These are phyloP conservation scores for Candida cerambycidarum DNA, from an alignment of 805 yeast species.

Conservation along the genomic window DNA sequence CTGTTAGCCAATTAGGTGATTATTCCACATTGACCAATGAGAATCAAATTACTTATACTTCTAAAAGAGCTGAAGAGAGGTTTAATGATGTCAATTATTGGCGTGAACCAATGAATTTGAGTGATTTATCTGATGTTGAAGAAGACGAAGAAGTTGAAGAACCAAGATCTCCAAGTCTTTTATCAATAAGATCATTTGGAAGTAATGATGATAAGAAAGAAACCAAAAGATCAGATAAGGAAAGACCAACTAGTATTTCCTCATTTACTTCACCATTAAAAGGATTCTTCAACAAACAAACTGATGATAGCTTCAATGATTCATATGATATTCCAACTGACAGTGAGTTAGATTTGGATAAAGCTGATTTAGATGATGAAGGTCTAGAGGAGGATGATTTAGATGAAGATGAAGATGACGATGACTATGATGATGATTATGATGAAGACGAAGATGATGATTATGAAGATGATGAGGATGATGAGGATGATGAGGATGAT, in stretches of 20 bases:
- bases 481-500: slow-evolving; percentile 14
- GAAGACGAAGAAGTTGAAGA: slow-evolving; percentile 23
- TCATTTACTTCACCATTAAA: slow-evolving; percentile 43
- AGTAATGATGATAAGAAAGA: slow-evolving; percentile 12
- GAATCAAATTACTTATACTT: slow-evolving; percentile 3
- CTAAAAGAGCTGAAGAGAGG: slow-evolving; percentile 46
- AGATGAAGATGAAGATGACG: slow-evolving; percentile 9
- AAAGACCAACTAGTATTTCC: slow-evolving; percentile 34
- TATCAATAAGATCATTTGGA: slow-evolving; percentile 16
- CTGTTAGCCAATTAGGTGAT: slow-evolving; percentile 41
- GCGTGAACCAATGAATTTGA: slow-evolving; percentile 77
- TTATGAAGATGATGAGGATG: slow-evolving; percentile 15
- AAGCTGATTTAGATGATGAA: slow-evolving; percentile 22
- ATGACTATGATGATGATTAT: slow-evolving; percentile 17
- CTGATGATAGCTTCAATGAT: slow-evolving; percentile 22
- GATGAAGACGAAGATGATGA: slow-evolving; percentile 17
- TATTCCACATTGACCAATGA: slow-evolving; percentile 17
- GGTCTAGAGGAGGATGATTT: slow-evolving; percentile 10
- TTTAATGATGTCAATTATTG: slow-evolving; percentile 89
- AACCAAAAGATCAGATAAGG: slow-evolving; percentile 15
- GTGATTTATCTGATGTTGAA: slow-evolving; percentile 56
- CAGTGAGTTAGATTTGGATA: slow-evolving; percentile 18
- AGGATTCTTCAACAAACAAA: slow-evolving; percentile 35
- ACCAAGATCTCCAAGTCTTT: slow-evolving; percentile 20
- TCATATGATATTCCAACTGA: slow-evolving; percentile 20